Evolutionary conservation across 1,139 yeast genomes (phyloP).

Genomic region (Kodamaea arcana): DNA sequence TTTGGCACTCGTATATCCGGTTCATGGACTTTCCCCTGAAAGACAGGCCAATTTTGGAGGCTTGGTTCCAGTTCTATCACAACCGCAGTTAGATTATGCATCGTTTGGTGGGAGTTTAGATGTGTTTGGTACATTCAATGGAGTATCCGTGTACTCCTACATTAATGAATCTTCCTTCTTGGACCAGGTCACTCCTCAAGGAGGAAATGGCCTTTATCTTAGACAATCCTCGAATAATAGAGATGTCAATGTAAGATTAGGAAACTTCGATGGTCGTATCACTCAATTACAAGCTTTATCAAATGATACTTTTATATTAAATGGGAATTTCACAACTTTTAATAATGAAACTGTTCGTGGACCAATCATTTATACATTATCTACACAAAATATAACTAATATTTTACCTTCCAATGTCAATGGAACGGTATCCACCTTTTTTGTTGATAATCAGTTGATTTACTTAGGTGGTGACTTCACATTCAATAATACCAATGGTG

Average conservation of each 20-base stretch:
- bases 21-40: constrained; percentile 39
- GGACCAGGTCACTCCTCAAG: constrained; percentile 8
- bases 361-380: constrained; percentile 53
- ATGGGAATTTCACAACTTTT: constrained; percentile 40
- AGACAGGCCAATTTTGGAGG: constrained; percentile 25
- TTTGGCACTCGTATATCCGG: too few species aligned
- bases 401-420: constrained; percentile 32
- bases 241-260: constrained; percentile 22
- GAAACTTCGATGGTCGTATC: constrained; percentile 31
- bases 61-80: constrained; percentile 11
- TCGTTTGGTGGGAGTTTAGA: constrained; percentile 46
- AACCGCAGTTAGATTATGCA: constrained; percentile 30
- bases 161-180: constrained; percentile 42
- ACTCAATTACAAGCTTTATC: constrained; percentile 24
- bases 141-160: constrained; percentile 55
- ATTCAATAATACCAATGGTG: constrained; percentile 55
- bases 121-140: constrained; percentile 62
- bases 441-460: constrained; percentile 43
- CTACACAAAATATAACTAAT: constrained; percentile 38
- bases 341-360: constrained; percentile 36
- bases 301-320: constrained; percentile 33
- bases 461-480: constrained; percentile 81
- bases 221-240: constrained; percentile 27
- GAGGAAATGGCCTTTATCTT: constrained; percentile 22
- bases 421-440: constrained; percentile 54